A percentile compares a stretch with the other conserved stretches of the same genome.
phyloP scores from a whole-genome alignment of 805 yeast genomes.

The Vanderwaltozyma yarrowii region DNA sequence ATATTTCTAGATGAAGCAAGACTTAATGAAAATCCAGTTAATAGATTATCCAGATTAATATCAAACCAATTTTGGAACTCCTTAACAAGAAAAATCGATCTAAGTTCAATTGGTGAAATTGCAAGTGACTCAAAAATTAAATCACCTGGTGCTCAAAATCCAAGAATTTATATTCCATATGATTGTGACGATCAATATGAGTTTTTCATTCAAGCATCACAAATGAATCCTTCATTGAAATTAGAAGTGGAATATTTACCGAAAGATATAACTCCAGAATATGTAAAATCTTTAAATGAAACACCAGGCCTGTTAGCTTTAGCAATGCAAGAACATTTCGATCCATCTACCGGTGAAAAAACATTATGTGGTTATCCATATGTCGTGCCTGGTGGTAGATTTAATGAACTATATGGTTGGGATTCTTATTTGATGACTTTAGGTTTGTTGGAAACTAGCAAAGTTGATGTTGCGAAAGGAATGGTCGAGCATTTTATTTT shows the following conservation, averaged over 20 bases:
- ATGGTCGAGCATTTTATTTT: constrained; percentile 89
- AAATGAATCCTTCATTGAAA: constrained; percentile 41
- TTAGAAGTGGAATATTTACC: constrained; percentile 77
- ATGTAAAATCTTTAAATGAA: constrained; percentile 62
- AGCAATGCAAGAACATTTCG: constrained; percentile 48
- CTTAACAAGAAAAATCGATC: constrained; percentile 62
- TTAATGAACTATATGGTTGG: constrained; percentile 97
- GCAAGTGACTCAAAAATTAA: constrained; percentile 70
- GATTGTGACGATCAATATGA: constrained; percentile 62
- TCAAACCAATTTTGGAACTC: constrained; percentile 70
- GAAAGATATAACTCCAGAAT: constrained; percentile 61
- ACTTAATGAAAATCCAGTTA: constrained; percentile 80
- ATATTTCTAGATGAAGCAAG: constrained; percentile 76
- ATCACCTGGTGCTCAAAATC: constrained; percentile 50
- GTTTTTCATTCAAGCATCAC: constrained; percentile 48
- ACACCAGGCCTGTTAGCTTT: constrained; percentile 82
- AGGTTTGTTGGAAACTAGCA: constrained; percentile 63
- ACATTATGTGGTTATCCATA: constrained; percentile 65
- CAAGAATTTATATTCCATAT: constrained; percentile 70
- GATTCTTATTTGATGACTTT: constrained; percentile 88
- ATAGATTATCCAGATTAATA: constrained; percentile 62
- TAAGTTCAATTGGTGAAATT: constrained; percentile 51
- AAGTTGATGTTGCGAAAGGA: constrained; percentile 66
- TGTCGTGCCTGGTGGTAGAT: constrained; percentile 95
- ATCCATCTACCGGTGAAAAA: constrained; percentile 41